Conservation (phyloP, 352 stramenopile species). For the Stramenopiles sp. region DNA sequence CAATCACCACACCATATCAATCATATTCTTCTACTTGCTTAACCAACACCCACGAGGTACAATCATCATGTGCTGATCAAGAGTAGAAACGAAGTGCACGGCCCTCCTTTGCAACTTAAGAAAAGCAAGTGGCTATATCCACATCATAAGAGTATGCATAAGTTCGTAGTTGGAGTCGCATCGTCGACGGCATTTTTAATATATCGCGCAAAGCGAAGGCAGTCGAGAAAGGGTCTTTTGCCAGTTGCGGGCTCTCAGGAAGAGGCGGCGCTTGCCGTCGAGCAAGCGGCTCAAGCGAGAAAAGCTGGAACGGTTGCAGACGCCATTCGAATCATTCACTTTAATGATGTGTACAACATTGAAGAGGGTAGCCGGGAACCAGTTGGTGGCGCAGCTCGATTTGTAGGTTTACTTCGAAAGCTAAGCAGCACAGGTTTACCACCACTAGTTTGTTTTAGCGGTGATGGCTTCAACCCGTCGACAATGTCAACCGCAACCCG, state of each 20-base stretch:
- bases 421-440: background rate
- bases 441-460: conserved; percentile 29
- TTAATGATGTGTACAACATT: conserved; percentile 32
- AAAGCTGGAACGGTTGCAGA: background rate
- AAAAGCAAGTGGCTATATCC: too few relatives aligned
- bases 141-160: too few relatives aligned
- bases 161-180: too few relatives aligned
- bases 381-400: conserved; percentile 15
- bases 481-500: conserved; percentile 29
- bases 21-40: too few relatives aligned
- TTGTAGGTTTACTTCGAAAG: conserved; percentile 8
- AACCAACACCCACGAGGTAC: too few relatives aligned
- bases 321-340: conserved; percentile 20
- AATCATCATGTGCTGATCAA: too few relatives aligned
- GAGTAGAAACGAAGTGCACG: too few relatives aligned
- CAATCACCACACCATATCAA: too few relatives aligned
- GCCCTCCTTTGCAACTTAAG: too few relatives aligned
- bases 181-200: too few relatives aligned
- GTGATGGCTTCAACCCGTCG: conserved; percentile 32
- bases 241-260: background rate
- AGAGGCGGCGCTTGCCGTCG: background rate
- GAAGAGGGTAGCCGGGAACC: conserved; percentile 16
- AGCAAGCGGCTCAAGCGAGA: background rate
- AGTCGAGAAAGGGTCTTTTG: too few relatives aligned
- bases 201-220: too few relatives aligned